Evolutionary conservation across 2,329 filamentous ascomycete species (phyloP).

Genomic region (Pyrenochaeta sp.): DNA sequence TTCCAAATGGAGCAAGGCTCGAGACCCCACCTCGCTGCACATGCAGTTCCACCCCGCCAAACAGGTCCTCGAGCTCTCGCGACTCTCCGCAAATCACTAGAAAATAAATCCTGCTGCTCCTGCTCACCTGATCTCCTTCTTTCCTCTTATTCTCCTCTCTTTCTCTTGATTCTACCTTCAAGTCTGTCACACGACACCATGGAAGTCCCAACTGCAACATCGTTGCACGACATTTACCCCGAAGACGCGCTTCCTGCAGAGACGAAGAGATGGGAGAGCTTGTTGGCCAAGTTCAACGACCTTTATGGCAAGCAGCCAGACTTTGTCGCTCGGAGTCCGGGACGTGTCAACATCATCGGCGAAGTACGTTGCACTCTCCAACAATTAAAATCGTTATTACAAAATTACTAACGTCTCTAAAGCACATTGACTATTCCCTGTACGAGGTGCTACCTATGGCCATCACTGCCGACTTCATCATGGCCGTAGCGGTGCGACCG

Average conservation of each 20-base stretch:
- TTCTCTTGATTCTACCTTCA: background rate
- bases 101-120: constrained; percentile 13
- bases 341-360: constrained; percentile 96
- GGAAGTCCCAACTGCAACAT: constrained; percentile 75
- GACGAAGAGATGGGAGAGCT: constrained; percentile 74
- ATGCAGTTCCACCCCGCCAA: constrained; percentile 29
- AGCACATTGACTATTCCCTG: constrained; percentile 96
- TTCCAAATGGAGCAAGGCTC: constrained; percentile 28
- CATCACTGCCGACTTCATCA: constrained; percentile 86
- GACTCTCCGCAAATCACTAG: constrained; percentile 19
- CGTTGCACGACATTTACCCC: constrained; percentile 84
- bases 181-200: constrained; percentile 24
- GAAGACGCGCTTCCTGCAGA: constrained; percentile 72
- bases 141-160: constrained; percentile 4
- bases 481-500: constrained; percentile 73
- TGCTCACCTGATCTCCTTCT: constrained; percentile 3
- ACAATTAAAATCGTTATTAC: no score
- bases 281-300: constrained; percentile 74
- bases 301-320: constrained; percentile 74
- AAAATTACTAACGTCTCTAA: constrained; percentile 10
- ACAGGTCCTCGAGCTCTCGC: constrained; percentile 25
- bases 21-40: constrained; percentile 32
- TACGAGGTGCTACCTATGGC: constrained; percentile 97
- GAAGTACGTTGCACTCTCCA: no score
- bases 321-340: constrained; percentile 89